phyloP scores from a whole-genome alignment of 495 filamentous ascomycete species.

The Oleoguttula mirabilis region DNA sequence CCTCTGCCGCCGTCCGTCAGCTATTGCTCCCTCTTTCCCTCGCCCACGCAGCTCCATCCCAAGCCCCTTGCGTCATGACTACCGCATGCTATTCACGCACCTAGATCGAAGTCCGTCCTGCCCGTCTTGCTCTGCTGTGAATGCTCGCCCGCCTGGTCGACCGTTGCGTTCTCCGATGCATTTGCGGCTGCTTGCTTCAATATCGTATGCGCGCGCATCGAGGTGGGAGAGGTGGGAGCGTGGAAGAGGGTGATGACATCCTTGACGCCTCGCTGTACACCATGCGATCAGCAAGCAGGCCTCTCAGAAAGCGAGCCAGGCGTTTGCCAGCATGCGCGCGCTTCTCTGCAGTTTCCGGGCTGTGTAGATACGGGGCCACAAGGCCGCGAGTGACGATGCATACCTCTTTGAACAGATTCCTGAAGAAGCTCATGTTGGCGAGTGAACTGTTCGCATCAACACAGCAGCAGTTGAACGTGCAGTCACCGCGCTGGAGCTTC shows the following conservation, averaged over 20 bases:
- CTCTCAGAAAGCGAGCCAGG: too few species aligned
- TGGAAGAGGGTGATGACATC: slow-evolving; percentile 97
- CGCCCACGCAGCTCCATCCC: neutral
- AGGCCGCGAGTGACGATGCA: too few species aligned
- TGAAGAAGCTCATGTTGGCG: slow-evolving; percentile 28
- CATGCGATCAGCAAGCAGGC: neutral
- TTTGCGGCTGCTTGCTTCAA: slow-evolving; percentile 63
- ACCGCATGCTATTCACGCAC: slow-evolving; percentile 30
- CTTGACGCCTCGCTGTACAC: slow-evolving; percentile 28
- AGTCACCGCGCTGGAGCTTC: too few species aligned
- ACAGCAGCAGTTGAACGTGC: too few species aligned
- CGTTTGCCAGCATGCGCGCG: neutral
- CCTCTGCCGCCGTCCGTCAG: slow-evolving; percentile 38
- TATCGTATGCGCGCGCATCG: slow-evolving; percentile 52
- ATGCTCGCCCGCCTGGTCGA: slow-evolving; percentile 55
- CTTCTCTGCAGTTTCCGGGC: neutral
- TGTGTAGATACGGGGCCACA: too few species aligned
- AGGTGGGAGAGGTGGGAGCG: slow-evolving; percentile 52
- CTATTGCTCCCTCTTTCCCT: neutral
- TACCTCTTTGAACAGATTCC: slow-evolving; percentile 30
- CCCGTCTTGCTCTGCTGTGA: slow-evolving; percentile 39
- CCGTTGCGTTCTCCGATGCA: slow-evolving; percentile 45
- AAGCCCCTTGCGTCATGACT: neutral
- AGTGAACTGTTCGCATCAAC: too few species aligned
- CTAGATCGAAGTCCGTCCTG: slow-evolving; percentile 63